Evolutionary conservation across 116 monocot genomes (phyloP).

Genomic region (Cymodocea nodosa): DNA sequence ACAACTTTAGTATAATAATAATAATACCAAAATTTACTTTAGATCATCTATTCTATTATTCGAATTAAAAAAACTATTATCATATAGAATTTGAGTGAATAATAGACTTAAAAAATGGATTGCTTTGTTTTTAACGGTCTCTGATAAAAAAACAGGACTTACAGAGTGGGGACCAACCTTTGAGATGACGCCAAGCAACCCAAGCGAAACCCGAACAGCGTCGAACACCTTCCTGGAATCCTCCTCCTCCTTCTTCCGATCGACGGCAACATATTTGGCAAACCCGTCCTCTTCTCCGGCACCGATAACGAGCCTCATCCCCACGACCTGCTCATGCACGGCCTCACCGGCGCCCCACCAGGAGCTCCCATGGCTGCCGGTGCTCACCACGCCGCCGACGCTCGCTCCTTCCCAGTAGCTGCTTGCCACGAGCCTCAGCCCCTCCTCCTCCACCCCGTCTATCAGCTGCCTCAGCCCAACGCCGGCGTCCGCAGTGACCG

Average conservation of each 20-base stretch:
- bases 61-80: too few relatives aligned
- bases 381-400: constrained; percentile 50
- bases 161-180: constrained; percentile 18
- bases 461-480: constrained; percentile 48
- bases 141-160: too few relatives aligned
- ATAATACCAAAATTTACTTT: too few relatives aligned
- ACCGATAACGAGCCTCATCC: constrained; percentile 44
- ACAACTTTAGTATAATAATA: too few relatives aligned
- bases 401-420: constrained; percentile 85
- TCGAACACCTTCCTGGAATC: constrained; percentile 22
- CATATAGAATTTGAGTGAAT: too few relatives aligned
- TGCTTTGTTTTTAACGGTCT: too few relatives aligned
- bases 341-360: constrained; percentile 71
- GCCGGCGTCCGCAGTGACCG: constrained; percentile 44
- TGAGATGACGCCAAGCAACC: constrained; percentile 51
- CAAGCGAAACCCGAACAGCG: constrained; percentile 55
- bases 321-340: constrained; percentile 56
- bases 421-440: constrained; percentile 48
- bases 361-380: constrained; percentile 75
- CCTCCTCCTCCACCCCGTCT: constrained; percentile 41
- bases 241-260: constrained; percentile 7
- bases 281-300: constrained; percentile 26
- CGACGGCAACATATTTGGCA: constrained; percentile 31
- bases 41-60: too few relatives aligned
- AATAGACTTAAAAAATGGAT: too few relatives aligned